These are phyloP conservation scores for Claviceps maximensis DNA, from an alignment of 2,329 filamentous ascomycete genomes.

Conservation along the genomic window DNA sequence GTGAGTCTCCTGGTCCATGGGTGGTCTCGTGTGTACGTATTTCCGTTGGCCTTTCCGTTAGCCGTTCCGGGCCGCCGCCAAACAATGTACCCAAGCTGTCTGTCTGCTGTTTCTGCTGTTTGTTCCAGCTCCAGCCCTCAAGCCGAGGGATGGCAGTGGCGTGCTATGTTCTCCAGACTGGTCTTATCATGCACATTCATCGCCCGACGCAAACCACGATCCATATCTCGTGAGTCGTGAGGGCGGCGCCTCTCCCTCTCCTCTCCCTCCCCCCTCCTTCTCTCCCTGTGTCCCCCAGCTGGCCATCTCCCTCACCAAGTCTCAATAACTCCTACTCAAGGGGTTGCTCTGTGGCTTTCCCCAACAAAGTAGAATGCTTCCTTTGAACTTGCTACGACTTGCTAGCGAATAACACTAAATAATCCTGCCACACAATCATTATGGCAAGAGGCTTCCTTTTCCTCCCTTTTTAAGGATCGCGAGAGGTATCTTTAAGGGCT, in stretches of 20 bases:
- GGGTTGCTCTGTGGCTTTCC: neutral
- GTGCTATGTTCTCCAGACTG: too few relatives aligned
- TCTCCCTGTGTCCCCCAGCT: too few relatives aligned
- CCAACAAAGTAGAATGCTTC: neutral
- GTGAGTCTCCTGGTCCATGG: too few relatives aligned
- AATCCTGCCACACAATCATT: too few relatives aligned
- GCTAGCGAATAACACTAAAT: neutral
- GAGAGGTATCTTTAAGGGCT: too few relatives aligned
- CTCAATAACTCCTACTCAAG: neutral
- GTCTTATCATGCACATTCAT: neutral
- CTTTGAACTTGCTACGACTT: neutral
- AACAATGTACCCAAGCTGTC: neutral
- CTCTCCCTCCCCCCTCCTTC: neutral
- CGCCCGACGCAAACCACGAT: neutral
- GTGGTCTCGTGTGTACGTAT: neutral
- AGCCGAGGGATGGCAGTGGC: neutral
- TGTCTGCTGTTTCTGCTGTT: too few relatives aligned
- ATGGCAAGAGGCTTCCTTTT: too few relatives aligned
- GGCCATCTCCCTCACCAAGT: neutral
- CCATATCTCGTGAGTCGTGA: neutral
- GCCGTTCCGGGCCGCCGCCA: too few relatives aligned
- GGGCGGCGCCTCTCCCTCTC: neutral
- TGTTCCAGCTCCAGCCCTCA: neutral
- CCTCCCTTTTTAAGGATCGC: too few relatives aligned
- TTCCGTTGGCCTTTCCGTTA: neutral